Percentiles rank a stretch among this genome's conserved stretches.
These are phyloP conservation scores for Penicillium macrosclerotiorum DNA, from an alignment of 495 filamentous ascomycete genomes.

Conservation along the genomic window DNA sequence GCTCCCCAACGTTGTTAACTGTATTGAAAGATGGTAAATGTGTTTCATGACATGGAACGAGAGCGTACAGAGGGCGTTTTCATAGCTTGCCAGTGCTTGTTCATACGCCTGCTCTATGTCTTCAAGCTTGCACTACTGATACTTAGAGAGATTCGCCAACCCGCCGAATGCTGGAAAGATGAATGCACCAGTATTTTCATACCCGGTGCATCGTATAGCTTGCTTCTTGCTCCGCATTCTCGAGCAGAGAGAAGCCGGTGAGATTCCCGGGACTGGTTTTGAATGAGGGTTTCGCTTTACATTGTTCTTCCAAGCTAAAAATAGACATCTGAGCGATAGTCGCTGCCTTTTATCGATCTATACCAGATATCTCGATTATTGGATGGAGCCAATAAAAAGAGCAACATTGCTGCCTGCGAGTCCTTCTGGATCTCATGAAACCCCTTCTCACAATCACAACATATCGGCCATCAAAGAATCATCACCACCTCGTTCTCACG, in stretches of 20 bases:
- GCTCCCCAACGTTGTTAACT: no score
- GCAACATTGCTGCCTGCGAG: conserved; percentile 32
- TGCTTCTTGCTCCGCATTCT: conserved; percentile 22
- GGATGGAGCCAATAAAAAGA: conserved; percentile 45
- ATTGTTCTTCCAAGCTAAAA: conserved; percentile 26
- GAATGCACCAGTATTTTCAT: conserved; percentile 32
- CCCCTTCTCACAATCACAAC: no score
- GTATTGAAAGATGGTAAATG: no score
- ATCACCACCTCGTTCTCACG: no score
- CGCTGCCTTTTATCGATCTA: conserved; percentile 29
- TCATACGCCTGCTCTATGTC: neutral
- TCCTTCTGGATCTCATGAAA: conserved; percentile 35
- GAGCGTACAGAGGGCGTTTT: no score
- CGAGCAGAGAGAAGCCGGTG: conserved; percentile 30
- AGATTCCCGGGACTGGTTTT: conserved; percentile 24
- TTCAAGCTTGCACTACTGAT: neutral
- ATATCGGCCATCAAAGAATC: no score
- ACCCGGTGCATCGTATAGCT: conserved; percentile 33
- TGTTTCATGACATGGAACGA: no score
- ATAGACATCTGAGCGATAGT: conserved; percentile 11
- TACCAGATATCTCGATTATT: conserved; percentile 53
- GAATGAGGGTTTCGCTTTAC: conserved; percentile 29
- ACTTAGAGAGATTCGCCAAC: neutral
- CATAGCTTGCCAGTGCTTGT: no score
- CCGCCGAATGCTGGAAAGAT: conserved; percentile 3